phyloP scores from a whole-genome alignment of 495 filamentous ascomycete genomes.

The Penicillium robsamsonii region DNA sequence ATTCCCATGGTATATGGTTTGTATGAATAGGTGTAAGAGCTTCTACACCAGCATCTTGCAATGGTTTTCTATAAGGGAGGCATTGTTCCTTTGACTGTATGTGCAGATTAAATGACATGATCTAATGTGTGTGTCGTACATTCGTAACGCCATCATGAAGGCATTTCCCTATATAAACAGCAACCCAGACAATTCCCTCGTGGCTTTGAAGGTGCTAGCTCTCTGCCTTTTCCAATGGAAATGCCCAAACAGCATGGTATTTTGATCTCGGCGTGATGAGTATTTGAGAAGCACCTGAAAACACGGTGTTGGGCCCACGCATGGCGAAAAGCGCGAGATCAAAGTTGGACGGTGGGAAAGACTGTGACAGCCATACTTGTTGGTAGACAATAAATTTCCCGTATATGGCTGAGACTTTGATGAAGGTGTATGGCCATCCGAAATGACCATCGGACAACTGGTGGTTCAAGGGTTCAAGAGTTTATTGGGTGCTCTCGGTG shows the following conservation, averaged over 20 bases:
- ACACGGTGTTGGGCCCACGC: neutral
- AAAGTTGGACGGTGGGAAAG: neutral
- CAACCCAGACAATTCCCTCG: neutral
- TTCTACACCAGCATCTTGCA: neutral
- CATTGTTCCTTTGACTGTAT: neutral
- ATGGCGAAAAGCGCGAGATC: neutral
- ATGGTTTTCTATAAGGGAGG: neutral
- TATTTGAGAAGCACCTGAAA: neutral
- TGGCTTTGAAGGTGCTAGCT: neutral
- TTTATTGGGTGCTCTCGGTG: constrained; percentile 19
- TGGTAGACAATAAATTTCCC: neutral
- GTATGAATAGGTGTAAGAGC: neutral
- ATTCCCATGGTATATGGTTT: neutral
- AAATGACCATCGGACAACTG: neutral
- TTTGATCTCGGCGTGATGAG: neutral
- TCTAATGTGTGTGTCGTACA: constrained; percentile 14
- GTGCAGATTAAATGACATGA: constrained; percentile 3
- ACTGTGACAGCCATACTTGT: neutral
- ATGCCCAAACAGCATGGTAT: neutral
- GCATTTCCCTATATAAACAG: neutral
- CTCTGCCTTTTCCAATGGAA: neutral
- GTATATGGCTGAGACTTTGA: neutral
- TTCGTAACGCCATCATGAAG: constrained; percentile 7
- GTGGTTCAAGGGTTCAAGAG: neutral
- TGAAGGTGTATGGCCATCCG: neutral